These are phyloP conservation scores for Coniochaeta prunicola DNA, from an alignment of 2,329 filamentous ascomycete genomes.

Conservation along the genomic window DNA sequence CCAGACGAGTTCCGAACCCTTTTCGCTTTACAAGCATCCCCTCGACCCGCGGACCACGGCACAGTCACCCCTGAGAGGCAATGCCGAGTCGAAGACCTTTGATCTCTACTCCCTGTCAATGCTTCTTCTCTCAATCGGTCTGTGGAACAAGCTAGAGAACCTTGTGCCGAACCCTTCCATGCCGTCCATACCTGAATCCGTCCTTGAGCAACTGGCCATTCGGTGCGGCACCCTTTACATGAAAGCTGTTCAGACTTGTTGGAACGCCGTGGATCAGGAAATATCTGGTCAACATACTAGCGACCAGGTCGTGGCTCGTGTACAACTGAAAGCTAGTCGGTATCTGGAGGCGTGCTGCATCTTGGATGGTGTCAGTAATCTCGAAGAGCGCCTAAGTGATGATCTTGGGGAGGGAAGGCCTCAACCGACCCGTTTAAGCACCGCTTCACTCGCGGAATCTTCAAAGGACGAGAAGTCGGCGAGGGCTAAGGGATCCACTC, in stretches of 20 bases:
- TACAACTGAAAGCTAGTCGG: constrained; percentile 48
- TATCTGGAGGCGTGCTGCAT: constrained; percentile 57
- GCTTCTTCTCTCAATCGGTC: constrained; percentile 64
- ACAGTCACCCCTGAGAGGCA: constrained; percentile 38
- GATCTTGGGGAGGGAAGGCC: constrained; percentile 29
- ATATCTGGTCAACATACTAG: constrained; percentile 36
- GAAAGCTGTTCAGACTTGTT: constrained; percentile 66
- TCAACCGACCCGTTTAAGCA: constrained; percentile 7
- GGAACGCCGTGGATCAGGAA: constrained; percentile 61
- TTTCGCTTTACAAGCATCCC: constrained; percentile 57
- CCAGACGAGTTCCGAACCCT: constrained; percentile 14
- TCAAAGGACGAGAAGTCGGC: constrained; percentile 9
- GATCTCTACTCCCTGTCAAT: constrained; percentile 71
- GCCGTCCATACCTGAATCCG: constrained; percentile 51
- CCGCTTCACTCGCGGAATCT: constrained; percentile 8
- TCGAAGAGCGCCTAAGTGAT: constrained; percentile 45
- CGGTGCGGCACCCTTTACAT: constrained; percentile 69
- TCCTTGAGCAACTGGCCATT: constrained; percentile 55
- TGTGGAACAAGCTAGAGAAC: constrained; percentile 63
- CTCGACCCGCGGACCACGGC: constrained; percentile 48
- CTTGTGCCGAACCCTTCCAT: constrained; percentile 36
- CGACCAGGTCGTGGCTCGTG: constrained; percentile 43
- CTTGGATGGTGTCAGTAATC: constrained; percentile 49
- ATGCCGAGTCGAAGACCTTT: constrained; percentile 48
- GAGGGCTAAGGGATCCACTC: background rate